Conservation (phyloP, 805 yeast species). For the Candida chilensis region DNA sequence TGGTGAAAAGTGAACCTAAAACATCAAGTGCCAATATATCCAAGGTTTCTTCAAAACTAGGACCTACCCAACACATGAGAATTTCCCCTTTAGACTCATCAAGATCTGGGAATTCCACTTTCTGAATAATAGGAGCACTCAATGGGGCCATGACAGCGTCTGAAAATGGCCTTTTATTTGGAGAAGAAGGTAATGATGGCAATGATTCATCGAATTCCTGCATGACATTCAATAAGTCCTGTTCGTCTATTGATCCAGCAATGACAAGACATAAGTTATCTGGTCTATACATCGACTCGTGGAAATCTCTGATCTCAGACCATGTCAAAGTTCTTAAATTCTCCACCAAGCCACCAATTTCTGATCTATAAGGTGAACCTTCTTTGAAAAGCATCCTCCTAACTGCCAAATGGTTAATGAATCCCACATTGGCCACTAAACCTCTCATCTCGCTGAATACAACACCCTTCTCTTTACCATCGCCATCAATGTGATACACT, state of each 20-base stretch:
- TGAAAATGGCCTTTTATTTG: slow-evolving; percentile 32
- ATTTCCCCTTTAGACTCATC: slow-evolving; percentile 82
- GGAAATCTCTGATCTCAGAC: slow-evolving; percentile 71
- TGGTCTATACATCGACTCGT: slow-evolving; percentile 63
- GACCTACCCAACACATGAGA: slow-evolving; percentile 75
- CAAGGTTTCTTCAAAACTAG: slow-evolving; percentile 41
- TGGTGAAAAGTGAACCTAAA: slow-evolving; percentile 66
- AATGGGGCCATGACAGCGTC: too few relatives aligned
- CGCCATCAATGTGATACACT: slow-evolving; percentile 90
- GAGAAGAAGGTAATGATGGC: slow-evolving; percentile 33
- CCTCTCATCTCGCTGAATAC: slow-evolving; percentile 98
- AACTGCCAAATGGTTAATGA: slow-evolving; percentile 47
- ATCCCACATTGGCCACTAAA: slow-evolving; percentile 71
- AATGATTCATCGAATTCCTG: slow-evolving; percentile 51
- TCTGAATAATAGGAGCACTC: slow-evolving; percentile 32
- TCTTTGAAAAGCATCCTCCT: slow-evolving; percentile 46
- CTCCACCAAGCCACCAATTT: slow-evolving; percentile 85
- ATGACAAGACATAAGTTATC: slow-evolving; percentile 78
- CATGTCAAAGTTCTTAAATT: slow-evolving; percentile 68
- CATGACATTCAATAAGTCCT: slow-evolving; percentile 56
- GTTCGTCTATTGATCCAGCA: slow-evolving; percentile 75
- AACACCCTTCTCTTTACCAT: slow-evolving; percentile 89
- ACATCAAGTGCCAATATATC: slow-evolving; percentile 63
- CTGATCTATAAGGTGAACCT: slow-evolving; percentile 79
- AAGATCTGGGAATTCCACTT: slow-evolving; percentile 76